Base-by-base conservation (phyloP, 148 eudicot genomes). In the Limonium bicolor region DNA sequence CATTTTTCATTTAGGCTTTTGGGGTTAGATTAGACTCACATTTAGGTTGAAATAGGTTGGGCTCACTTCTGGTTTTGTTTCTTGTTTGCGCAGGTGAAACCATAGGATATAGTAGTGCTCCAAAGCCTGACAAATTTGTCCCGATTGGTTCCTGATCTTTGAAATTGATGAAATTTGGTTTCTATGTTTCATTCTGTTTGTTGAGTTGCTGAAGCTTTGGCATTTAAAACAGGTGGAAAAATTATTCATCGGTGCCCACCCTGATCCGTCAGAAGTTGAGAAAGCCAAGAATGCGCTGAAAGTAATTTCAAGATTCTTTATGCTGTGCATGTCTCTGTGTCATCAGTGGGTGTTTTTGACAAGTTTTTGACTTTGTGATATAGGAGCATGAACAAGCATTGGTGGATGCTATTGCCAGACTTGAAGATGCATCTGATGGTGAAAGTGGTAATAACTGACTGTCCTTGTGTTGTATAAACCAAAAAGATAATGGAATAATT, bases 341-440 rank as follows among this genome's bases (percentile, higher is more conserved):
- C 7, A 25, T 37, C 29, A 43, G 5, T 10, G 14, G 14, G 17
- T 14, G 20, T 10, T 18, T 24, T 15, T 20, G 37, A 19, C 5
- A 15, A 2, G 27, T 20, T 9, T 42, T 19, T 51, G 40, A 34
- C 20, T 38, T 30, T 27, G 9, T 57, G 36, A 47, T 53, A 56
- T 62, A 70, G 80, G 76, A 77, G 41, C 76, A 77, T 27, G 86
- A 82, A 51, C 66, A 74, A 55, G 71, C 86, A 38, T 65, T 82
- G 41, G 55, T 68, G n/a, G 79, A 78, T 38, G 94, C 86, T 27
- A 74, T 82, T 69, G 70, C 82, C 41, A 78, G 66, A 59, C 72
- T 82, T 36, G 86, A 59, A 54, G 80, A 70, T 40, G 72, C 77
- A 43, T 82, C 86, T 64, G 80, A 74, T 59, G 76, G 80, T 44